These are phyloP conservation scores for Aspergillus oerlinghausenensis DNA, from an alignment of 2,329 filamentous ascomycete species.

Conservation along the genomic window DNA sequence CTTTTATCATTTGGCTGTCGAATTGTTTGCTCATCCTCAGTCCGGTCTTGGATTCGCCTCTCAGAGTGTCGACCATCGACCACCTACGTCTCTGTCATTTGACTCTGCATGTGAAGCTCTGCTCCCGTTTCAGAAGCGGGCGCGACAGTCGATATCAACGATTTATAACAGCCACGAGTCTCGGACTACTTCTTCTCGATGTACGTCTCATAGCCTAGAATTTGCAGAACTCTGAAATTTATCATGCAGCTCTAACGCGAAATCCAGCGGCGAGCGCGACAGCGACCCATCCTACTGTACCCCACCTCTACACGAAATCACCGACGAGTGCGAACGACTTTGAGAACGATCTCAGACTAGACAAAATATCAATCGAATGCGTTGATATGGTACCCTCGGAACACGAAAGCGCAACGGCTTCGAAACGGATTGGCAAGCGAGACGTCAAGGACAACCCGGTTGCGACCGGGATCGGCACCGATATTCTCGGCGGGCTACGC, in stretches of 20 bases:
- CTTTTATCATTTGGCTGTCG: constrained; percentile 60
- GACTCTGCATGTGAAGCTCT: constrained; percentile 36
- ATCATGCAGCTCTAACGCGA: constrained; percentile 7
- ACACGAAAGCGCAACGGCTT: constrained; percentile 21
- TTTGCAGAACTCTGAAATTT: neutral
- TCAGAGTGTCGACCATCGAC: constrained; percentile 4
- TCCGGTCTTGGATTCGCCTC: constrained; percentile 10
- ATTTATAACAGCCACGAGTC: constrained; percentile 7
- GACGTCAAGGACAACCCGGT: constrained; percentile 35
- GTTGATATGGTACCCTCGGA: constrained; percentile 61
- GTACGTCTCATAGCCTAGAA: neutral
- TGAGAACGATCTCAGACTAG: constrained; percentile 71
- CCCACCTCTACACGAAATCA: constrained; percentile 17
- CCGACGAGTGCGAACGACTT: constrained; percentile 14
- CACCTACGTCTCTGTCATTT: constrained; percentile 24
- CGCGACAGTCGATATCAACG: constrained; percentile 13
- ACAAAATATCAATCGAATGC: constrained; percentile 71
- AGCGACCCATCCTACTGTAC: constrained; percentile 3
- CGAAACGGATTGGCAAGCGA: constrained; percentile 19
- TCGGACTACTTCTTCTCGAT: constrained; percentile 9
- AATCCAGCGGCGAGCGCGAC: neutral
- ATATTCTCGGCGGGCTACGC: constrained; percentile 59
- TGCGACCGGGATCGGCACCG: constrained; percentile 47
- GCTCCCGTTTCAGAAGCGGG: constrained; percentile 32
- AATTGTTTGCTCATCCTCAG: constrained; percentile 47